Evolutionary conservation across 2,329 filamentous ascomycete species (phyloP), one percentile per base, ranked within the genome.

Genomic region (Monilinia polystroma): DNA sequence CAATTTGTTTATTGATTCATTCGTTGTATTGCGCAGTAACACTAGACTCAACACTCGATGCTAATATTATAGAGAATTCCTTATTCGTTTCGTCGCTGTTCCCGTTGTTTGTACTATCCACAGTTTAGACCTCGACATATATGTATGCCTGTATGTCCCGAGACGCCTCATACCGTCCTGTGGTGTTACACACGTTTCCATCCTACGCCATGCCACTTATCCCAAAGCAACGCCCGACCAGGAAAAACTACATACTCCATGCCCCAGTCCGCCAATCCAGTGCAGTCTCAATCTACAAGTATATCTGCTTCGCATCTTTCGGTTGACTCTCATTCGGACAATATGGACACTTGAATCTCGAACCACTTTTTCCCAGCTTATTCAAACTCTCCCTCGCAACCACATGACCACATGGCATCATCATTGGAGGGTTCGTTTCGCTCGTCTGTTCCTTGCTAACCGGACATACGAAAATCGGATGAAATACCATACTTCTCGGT

Each of bases 371-470:
- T 65, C 88, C 88, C 53, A 98, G 83, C 75, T 88, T 88, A 68
- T 90, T 86, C 62, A 99, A 80, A 45, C 90, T 93, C 75, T 97
- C 93, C 70, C 88, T 85, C 23, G 93, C 93, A 68, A 99, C 89
- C 63, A 97, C 94, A 79, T 99, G 95, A 7, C 95, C 94, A 75
- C 95, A 99, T 0, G 92, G 91, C 75, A 99, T 88, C 86, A 97
- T 95, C 90, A 98, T 96, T 2, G 95, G 93, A 14, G 95, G 95
- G 77, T 99, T 99, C 32, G 84, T 80, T 74, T 96, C 93, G 0
- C 94, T 99, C 0, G 91, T 93, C 78, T 99, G 95, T 76, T 97
- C 95, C 78, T 98, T 98, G 74, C 90, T 93, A 6, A 99, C 95
- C 0, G 95, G 95, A 75, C 95, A 99, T 53, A 99, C 95, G 76